Conservation (phyloP, 2,329 filamentous ascomycete species). For the Penicillium sp. region DNA sequence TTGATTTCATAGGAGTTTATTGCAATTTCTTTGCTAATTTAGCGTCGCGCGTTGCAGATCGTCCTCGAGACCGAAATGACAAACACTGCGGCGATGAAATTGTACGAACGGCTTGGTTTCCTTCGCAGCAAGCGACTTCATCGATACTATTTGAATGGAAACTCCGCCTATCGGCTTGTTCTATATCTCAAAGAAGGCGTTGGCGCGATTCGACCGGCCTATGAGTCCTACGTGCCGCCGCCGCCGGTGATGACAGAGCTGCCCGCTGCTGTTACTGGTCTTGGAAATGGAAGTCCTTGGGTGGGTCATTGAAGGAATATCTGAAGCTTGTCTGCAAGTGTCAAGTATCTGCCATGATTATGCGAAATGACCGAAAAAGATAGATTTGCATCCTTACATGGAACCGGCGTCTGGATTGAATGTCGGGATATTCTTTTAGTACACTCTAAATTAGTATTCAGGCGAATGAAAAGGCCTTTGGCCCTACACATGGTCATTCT, state of each 20-base stretch:
- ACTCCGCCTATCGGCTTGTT: conserved; percentile 86
- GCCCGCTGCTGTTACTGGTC: neutral
- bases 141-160: conserved; percentile 94
- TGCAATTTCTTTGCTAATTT: conserved; percentile 8
- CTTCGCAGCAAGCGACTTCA: conserved; percentile 88
- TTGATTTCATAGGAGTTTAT: neutral
- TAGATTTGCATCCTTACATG: conserved; percentile 13
- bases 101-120: conserved; percentile 93
- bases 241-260: neutral
- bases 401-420: conserved; percentile 3
- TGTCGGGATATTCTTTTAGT: neutral
- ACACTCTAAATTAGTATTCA: neutral
- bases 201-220: conserved; percentile 41
- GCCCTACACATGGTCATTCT: neutral
- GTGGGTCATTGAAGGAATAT: neutral
- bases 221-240: conserved; percentile 24
- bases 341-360: conserved; percentile 13
- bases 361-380: conserved; percentile 24
- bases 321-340: neutral
- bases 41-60: conserved; percentile 49
- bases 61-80: conserved; percentile 95
- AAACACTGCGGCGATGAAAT: conserved; percentile 82
- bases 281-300: neutral
- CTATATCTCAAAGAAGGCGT: conserved; percentile 69
- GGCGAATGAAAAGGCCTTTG: neutral